Conservation (phyloP, 352 stramenopile species). For the Globisporangium irregulare region DNA sequence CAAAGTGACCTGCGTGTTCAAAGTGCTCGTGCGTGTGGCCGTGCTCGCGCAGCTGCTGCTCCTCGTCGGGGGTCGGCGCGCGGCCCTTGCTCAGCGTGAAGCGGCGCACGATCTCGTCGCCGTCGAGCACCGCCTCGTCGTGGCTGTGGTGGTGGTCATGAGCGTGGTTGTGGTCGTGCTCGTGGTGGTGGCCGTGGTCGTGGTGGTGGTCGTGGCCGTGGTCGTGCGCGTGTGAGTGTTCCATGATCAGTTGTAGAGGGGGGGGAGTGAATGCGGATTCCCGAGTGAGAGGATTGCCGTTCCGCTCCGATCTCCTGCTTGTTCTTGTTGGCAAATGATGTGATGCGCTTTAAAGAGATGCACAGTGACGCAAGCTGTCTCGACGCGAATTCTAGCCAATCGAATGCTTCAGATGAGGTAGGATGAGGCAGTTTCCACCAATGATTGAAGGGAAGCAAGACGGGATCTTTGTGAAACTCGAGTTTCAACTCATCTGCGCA, state of each 20-base stretch:
- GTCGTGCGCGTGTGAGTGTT: constrained; percentile 23
- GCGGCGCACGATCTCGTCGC: constrained; percentile 63
- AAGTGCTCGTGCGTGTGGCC: constrained; percentile 89
- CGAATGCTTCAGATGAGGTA: neutral
- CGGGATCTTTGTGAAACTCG: no score
- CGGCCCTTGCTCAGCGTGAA: constrained; percentile 63
- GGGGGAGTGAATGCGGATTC: neutral
- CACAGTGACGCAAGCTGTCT: neutral
- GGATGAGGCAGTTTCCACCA: no score
- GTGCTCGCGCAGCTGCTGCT: constrained; percentile 76
- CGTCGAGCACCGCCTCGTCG: constrained; percentile 33
- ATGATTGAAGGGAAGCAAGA: no score
- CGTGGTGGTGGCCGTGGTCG: constrained; percentile 19
- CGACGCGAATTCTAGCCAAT: constrained; percentile 17
- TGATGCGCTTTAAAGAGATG: neutral
- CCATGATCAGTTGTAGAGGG: constrained; percentile 5
- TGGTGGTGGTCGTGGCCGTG: constrained; percentile 19
- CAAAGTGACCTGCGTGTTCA: constrained; percentile 74
- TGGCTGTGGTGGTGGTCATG: constrained; percentile 27
- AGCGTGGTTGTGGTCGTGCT: constrained; percentile 17
- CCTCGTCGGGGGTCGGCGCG: constrained; percentile 66
- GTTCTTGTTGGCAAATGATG: neutral
- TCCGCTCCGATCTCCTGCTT: neutral
- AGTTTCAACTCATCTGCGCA: no score
- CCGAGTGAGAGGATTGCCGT: neutral